Conservation (phyloP, 805 yeast species). For the Middelhovenomyces tepae region DNA sequence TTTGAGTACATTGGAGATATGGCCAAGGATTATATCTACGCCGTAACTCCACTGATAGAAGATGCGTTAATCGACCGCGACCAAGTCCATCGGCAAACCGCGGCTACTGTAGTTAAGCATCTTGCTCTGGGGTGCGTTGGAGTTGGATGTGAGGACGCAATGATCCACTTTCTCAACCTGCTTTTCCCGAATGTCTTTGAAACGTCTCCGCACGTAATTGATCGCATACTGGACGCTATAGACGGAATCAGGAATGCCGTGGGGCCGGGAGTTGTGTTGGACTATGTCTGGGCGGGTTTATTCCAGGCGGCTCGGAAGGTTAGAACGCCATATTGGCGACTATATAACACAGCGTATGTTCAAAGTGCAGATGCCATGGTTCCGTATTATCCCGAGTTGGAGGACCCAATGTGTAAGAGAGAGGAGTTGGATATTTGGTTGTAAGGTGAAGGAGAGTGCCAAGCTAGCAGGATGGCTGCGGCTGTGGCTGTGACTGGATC, state of each 20-base stretch:
- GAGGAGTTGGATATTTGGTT: too few species aligned
- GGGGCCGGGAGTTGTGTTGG: slow-evolving; percentile 67
- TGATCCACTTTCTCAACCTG: slow-evolving; percentile 72
- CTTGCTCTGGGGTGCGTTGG: slow-evolving; percentile 76
- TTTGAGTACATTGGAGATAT: slow-evolving; percentile 83
- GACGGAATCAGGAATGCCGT: slow-evolving; percentile 61
- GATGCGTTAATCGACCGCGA: slow-evolving; percentile 89
- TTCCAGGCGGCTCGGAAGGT: slow-evolving; percentile 92
- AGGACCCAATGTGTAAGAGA: too few species aligned
- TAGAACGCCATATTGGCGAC: slow-evolving; percentile 73
- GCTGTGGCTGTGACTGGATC: too few species aligned
- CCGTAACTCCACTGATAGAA: slow-evolving; percentile 69
- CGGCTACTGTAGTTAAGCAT: slow-evolving; percentile 77
- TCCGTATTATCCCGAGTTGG: slow-evolving; percentile 79
- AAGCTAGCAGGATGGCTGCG: too few species aligned
- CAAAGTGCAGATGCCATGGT: slow-evolving; percentile 68
- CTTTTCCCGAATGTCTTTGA: slow-evolving; percentile 85
- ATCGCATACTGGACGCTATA: slow-evolving; percentile 69
- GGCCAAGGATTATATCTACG: slow-evolving; percentile 73
- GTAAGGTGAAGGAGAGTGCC: too few species aligned
- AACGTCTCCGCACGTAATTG: slow-evolving; percentile 91
- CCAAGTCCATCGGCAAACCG: slow-evolving; percentile 90
- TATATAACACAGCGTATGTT: slow-evolving; percentile 69
- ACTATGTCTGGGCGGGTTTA: slow-evolving; percentile 78
- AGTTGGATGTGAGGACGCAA: slow-evolving; percentile 67